phyloP scores from a whole-genome alignment of 306 rosid genomes.

The Vigna radiata region DNA sequence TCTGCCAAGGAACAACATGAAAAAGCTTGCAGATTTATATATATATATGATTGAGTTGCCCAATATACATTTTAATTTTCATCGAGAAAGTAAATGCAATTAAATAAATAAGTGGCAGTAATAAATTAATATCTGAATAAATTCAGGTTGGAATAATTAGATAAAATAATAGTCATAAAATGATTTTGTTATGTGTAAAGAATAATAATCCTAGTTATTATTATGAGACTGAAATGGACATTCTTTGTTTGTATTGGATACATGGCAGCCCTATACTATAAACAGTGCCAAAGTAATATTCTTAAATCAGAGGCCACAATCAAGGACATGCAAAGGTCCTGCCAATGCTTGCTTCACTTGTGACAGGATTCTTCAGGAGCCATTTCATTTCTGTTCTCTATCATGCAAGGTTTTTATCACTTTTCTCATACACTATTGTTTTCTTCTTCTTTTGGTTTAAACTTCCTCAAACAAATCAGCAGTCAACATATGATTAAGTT shows the following conservation, averaged over 20 bases:
- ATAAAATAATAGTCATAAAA: background rate
- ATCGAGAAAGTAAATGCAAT: background rate
- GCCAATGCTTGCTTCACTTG: slow-evolving; percentile 86
- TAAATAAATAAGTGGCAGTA: background rate
- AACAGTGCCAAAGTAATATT: slow-evolving; percentile 96
- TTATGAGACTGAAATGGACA: slow-evolving; percentile 31
- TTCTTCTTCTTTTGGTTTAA: background rate
- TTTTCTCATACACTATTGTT: background rate
- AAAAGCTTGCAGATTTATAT: background rate
- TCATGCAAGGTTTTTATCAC: slow-evolving; percentile 79
- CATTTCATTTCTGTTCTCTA: slow-evolving; percentile 91
- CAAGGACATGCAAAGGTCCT: slow-evolving; percentile 75
- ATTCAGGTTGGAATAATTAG: background rate
- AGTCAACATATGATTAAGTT: background rate
- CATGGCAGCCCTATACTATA: slow-evolving; percentile 85
- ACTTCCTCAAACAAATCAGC: slow-evolving; percentile 3
- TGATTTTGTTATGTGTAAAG: background rate
- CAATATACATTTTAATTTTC: background rate
- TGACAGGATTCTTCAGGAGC: slow-evolving; percentile 92
- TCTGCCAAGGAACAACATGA: slow-evolving; percentile 24
- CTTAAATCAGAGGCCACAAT: slow-evolving; percentile 91
- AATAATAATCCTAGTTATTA: background rate
- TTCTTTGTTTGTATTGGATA: slow-evolving; percentile 40
- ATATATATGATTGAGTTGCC: background rate
- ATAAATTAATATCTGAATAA: background rate